Conservation (phyloP, 2,329 filamentous ascomycete species). For the Talaromyces rugulosus region DNA sequence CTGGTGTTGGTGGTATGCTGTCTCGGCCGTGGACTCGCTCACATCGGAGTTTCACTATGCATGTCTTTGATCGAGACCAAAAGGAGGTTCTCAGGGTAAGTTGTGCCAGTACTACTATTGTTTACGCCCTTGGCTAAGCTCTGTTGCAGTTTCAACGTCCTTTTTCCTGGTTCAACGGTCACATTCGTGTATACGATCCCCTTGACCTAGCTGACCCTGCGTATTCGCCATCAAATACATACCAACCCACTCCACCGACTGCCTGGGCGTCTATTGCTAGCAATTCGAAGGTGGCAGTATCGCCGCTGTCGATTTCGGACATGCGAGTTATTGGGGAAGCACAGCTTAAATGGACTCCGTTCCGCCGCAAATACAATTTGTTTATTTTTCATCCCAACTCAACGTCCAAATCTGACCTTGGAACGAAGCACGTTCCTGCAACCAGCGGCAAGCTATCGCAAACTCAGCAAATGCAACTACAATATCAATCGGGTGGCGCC, state of each 20-base stretch:
- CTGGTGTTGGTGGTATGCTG: constrained; percentile 54
- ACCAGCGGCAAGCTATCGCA: constrained; percentile 47
- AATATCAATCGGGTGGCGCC: constrained; percentile 21
- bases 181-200: constrained; percentile 55
- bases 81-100: constrained; percentile 54
- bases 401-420: constrained; percentile 29
- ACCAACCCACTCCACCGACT: constrained; percentile 42
- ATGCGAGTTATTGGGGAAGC: constrained; percentile 63
- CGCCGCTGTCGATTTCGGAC: constrained; percentile 48
- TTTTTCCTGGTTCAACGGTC: constrained; percentile 60
- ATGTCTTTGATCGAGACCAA: constrained; percentile 60
- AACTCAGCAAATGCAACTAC: constrained; percentile 43
- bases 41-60: constrained; percentile 60
- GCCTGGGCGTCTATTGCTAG: constrained; percentile 37
- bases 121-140: not conserved
- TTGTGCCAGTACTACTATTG: not conserved
- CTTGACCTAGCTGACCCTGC: constrained; percentile 31
- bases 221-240: constrained; percentile 38
- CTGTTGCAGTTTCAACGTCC: constrained; percentile 53
- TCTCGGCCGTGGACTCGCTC: constrained; percentile 58
- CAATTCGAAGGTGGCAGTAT: constrained; percentile 49
- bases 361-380: constrained; percentile 61
- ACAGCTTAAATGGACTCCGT: constrained; percentile 60
- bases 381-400: constrained; percentile 53
- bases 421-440: constrained; percentile 38